A percentile compares a stretch with the other conserved stretches of the same genome.
These are phyloP conservation scores for Bonia amplexicaulis DNA, from an alignment of 176 grass and related monocot genomes.

Conservation along the genomic window DNA sequence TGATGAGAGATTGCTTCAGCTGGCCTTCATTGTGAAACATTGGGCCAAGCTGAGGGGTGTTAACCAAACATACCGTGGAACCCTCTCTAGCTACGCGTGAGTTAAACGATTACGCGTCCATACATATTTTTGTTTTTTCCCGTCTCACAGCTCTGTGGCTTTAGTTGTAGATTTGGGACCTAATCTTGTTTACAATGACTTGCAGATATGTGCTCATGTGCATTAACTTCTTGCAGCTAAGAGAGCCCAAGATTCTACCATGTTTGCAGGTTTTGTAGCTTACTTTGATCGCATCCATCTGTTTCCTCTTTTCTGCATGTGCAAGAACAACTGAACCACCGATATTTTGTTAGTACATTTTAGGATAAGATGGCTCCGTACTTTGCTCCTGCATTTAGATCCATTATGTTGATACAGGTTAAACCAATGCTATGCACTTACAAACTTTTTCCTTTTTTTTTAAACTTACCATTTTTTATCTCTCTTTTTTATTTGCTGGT, in stretches of 20 bases:
- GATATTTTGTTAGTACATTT: background rate
- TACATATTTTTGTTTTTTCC: background rate
- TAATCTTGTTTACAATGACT: constrained; percentile 13
- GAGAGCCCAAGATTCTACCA: constrained; percentile 57
- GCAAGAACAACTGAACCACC: background rate
- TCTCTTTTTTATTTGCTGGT: constrained; percentile 19
- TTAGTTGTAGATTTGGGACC: background rate
- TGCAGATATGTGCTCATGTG: constrained; percentile 72
- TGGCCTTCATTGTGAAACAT: constrained; percentile 67
- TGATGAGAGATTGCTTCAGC: constrained; percentile 54
- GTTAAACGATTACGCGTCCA: background rate
- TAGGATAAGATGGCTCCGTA: background rate
- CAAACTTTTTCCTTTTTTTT: background rate
- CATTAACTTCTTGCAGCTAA: constrained; percentile 60
- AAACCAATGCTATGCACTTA: background rate
- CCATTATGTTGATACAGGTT: background rate
- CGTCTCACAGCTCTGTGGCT: background rate
- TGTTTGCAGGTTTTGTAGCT: constrained; percentile 55
- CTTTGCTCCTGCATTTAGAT: constrained; percentile 1
- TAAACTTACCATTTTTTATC: background rate
- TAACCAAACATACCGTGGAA: constrained; percentile 55
- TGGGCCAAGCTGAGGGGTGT: constrained; percentile 56
- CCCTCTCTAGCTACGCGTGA: constrained; percentile 66
- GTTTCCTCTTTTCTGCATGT: background rate
- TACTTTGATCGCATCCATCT: background rate